Base-by-base conservation (phyloP, 352 stramenopile genomes). In the Phytophthora palmivora region DNA sequence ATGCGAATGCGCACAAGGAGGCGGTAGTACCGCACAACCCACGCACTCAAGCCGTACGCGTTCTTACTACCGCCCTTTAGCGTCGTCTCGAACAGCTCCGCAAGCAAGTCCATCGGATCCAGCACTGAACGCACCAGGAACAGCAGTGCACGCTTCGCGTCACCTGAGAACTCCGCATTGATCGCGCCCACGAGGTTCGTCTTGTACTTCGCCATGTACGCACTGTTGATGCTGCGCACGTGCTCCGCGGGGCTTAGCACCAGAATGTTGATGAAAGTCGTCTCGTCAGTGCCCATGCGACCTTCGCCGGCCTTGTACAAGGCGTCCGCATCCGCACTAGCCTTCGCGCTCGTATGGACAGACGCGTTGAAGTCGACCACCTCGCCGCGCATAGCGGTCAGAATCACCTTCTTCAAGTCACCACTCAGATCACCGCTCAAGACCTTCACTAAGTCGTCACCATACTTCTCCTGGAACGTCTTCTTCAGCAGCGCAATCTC, bases 401-500 rank as follows among this genome's bases (percentile, higher is more conserved):
- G 61, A 59, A 89, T 79, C 42, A 85, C 69, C 67, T 84, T 84
- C 58, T 77, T 74, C 52, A 89, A 76, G 59, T 89, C 79, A 32
- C 82, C 82, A 32, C 77, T 65, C 15, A 91, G 51, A 9, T 88
- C 79, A 22, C 57, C 50, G 47, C 82, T 66, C 45, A 89, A 41
- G 18, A 70, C 57, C 45, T 78, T 67, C 16, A 72, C 70, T 30
- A 92, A 55, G 21, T 90, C 80, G n/a, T 85, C 63, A 39, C 68
- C 66, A 62, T 82, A 76, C 24, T 82, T 19, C 21, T 86, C 69
- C 47, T 82, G 74, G 67, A 77, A 90, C 2, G 80, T 82, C 75
- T 89, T 88, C 80, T 92, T 90, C 39, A 89, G 65, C 55, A 92
- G 78, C 67, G 72, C 70, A 50, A 92, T 79, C 50, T 90, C 82